phyloP scores from a whole-genome alignment of 2,329 filamentous ascomycete genomes.

The Coleophoma crateriformis region DNA sequence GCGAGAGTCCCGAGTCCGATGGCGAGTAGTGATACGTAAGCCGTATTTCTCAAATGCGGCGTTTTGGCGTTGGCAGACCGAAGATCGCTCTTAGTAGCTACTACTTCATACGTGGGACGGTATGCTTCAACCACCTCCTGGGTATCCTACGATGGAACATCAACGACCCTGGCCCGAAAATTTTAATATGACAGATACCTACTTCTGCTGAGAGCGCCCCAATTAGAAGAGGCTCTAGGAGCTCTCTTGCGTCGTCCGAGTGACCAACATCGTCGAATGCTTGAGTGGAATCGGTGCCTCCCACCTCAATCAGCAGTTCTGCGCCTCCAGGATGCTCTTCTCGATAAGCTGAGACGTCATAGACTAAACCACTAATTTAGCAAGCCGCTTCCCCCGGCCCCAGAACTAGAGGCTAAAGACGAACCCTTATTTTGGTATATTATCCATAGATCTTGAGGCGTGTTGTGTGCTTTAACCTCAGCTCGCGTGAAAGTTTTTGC shows the following conservation, averaged over 20 bases:
- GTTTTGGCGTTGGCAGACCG: neutral
- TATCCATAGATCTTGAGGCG: constrained; percentile 44
- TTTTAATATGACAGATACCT: constrained; percentile 17
- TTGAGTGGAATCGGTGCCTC: constrained; percentile 71
- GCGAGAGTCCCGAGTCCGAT: neutral
- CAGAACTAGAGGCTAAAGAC: neutral
- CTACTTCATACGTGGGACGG: constrained; percentile 2
- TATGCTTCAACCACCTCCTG: constrained; percentile 2
- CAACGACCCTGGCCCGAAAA: neutral
- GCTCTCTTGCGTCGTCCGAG: constrained; percentile 38
- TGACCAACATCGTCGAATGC: constrained; percentile 82
- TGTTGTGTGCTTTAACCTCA: constrained; percentile 45
- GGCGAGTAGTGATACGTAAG: neutral
- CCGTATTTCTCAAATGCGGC: neutral
- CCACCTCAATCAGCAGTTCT: constrained; percentile 72
- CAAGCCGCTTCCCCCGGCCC: neutral
- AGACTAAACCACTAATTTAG: constrained; percentile 35
- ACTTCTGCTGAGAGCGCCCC: constrained; percentile 51
- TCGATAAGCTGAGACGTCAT: constrained; percentile 51
- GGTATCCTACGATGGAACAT: neutral
- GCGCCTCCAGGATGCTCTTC: constrained; percentile 66
- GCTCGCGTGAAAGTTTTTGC: constrained; percentile 17
- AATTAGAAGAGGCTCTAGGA: constrained; percentile 52
- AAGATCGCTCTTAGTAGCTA: neutral
- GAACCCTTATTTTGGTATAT: constrained; percentile 49